These are phyloP conservation scores for Gloeopeniophorella convolvens DNA, from an alignment of 768 basidiomycete species.

Conservation along the genomic window DNA sequence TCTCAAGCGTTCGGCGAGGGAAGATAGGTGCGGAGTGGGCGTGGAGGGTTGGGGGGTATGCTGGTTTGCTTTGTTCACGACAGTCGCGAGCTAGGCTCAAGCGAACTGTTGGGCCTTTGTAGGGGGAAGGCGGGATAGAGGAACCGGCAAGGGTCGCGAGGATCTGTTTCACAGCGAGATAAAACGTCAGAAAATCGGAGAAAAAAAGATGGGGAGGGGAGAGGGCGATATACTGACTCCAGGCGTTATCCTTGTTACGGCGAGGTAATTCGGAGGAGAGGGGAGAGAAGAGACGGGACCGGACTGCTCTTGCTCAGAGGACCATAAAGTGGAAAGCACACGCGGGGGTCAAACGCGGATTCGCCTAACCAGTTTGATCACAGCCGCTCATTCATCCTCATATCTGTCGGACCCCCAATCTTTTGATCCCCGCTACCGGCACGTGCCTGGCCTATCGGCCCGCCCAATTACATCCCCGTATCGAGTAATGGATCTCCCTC, in stretches of 20 bases:
- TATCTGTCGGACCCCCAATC: conserved; percentile 6
- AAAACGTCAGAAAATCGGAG: not conserved
- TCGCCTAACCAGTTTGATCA: too few species aligned
- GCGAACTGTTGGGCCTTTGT: conserved; percentile 36
- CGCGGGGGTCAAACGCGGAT: conserved; percentile 9
- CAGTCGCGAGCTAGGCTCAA: conserved; percentile 27
- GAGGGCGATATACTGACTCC: conserved; percentile 33
- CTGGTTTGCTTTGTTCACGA: conserved; percentile 21
- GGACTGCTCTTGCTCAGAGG: conserved; percentile 21
- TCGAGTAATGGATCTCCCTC: conserved; percentile 11
- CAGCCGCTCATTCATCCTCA: conserved; percentile 8
- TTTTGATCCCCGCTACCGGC: conserved; percentile 7
- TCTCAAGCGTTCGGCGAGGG: conserved; percentile 8
- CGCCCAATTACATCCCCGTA: conserved; percentile 11
- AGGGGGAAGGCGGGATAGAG: conserved; percentile 45
- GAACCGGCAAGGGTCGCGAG: conserved; percentile 95
- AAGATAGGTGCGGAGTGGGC: conserved; percentile 7
- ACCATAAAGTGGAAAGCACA: conserved; percentile 17
- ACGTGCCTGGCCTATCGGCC: conserved; percentile 15
- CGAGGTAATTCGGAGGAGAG: conserved; percentile 38
- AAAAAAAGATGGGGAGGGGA: not conserved
- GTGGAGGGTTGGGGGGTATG: conserved; percentile 24
- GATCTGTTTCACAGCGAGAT: conserved; percentile 36
- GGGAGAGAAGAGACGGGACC: conserved; percentile 26
- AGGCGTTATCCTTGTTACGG: conserved; percentile 50